Base-by-base conservation (phyloP, 2,329 filamentous ascomycete genomes). In the Leptographium galeiforme region DNA sequence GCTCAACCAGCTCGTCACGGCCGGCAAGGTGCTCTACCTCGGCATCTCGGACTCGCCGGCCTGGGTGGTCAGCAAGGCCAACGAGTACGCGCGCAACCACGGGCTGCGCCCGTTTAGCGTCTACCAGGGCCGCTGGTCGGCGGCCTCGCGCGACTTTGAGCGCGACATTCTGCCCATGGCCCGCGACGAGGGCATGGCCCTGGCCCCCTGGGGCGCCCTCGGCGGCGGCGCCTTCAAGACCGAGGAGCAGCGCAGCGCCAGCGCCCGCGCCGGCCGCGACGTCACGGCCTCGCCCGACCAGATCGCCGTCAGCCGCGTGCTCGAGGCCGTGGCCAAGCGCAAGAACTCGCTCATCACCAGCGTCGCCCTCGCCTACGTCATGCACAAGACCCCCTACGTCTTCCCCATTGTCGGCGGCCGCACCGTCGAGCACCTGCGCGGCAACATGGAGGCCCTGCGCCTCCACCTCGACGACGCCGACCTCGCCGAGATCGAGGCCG, bases 361-460 rank as follows among this genome's bases (percentile, higher is more conserved):
- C 56, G 64, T 77, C 54, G 85, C 85, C 10, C 67, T 89, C 30
- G 85, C 85, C 2, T 89, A 89, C 62, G 80, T 89, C 14, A 76
- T 86, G 73, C 75, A 80, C 58, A 88, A 89, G 68, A 71, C 81
- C 0, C 78, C 83, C 0, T 80, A 87, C 60, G 81, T 89, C 13
- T 87, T 87, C 62, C 86, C 86, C 1, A 80, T 89, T 43, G 72
- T 88, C 6, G 85, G 85, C 12, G 82, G 82, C 0, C 75, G 84
- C 12, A 88, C 81, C 60, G 65, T 86, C 11, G 78, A 83, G 50
- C 84, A 89, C 62, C 68, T 90, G 43, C 77, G 82, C 62, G 74
- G 73, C 54, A 89, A 88, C 61, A 84, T 89, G 58, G 77, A 83
- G 61, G 82, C 83, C 0, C 70, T 90, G 40, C 72, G 70, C 1